Conservation (phyloP, 2,329 filamentous ascomycete species). For the Aspergillus udagawae region DNA sequence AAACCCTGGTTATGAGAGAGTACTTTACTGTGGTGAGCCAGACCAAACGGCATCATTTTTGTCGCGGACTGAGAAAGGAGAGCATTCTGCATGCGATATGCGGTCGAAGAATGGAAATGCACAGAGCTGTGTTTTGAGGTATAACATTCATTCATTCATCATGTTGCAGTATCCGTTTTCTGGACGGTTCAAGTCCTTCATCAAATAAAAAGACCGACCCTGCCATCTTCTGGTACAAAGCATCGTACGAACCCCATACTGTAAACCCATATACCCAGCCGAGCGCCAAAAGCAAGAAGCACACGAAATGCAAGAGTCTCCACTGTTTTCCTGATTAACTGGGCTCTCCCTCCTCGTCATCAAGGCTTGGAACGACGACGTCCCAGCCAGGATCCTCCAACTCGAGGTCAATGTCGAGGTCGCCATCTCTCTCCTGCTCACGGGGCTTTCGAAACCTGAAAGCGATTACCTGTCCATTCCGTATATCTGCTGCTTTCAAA, state of each 20-base stretch:
- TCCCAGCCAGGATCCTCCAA: slow-evolving; percentile 35
- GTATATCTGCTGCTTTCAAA: slow-evolving; percentile 25
- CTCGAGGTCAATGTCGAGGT: slow-evolving; percentile 23
- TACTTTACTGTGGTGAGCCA: background rate
- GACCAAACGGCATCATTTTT: background rate
- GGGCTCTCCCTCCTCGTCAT: slow-evolving; percentile 28
- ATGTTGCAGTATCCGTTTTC: background rate
- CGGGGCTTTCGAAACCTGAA: slow-evolving; percentile 31
- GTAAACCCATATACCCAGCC: background rate
- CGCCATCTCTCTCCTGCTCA: slow-evolving; percentile 13
- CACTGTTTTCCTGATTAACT: background rate
- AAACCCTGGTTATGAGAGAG: background rate
- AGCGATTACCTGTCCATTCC: slow-evolving; percentile 29
- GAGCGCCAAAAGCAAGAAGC: background rate
- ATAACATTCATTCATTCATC: background rate
- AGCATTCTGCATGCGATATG: background rate
- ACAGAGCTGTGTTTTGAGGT: background rate
- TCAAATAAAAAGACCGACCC: background rate
- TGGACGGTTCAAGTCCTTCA: background rate
- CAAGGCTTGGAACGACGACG: slow-evolving; percentile 31
- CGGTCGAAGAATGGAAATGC: background rate
- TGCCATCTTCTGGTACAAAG: background rate
- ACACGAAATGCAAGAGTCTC: background rate
- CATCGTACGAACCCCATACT: background rate
- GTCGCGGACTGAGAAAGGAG: background rate